Conservation (phyloP, 768 basidiomycete species). For the Agaricus subrufescens region DNA sequence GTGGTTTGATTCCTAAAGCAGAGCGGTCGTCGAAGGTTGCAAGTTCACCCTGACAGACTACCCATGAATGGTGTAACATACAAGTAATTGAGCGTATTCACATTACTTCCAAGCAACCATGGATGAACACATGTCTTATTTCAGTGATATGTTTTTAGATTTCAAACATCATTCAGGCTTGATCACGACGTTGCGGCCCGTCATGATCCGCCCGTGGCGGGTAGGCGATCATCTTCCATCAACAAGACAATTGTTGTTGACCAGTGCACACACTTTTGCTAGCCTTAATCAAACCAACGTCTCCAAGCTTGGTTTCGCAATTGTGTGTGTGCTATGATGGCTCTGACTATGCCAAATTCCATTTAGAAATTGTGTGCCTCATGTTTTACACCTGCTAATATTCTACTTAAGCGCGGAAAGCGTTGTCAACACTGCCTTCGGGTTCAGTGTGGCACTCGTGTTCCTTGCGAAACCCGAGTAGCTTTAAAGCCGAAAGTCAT, state of each 20-base stretch:
- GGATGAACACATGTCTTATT: too few species aligned
- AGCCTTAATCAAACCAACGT: too few species aligned
- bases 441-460: neutral
- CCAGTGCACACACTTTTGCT: too few species aligned
- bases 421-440: slow-evolving; percentile 6
- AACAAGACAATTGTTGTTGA: too few species aligned
- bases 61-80: too few species aligned
- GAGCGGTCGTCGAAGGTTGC: too few species aligned
- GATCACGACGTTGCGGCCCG: slow-evolving; percentile 2
- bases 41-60: too few species aligned
- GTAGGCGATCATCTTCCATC: neutral
- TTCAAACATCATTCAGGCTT: neutral
- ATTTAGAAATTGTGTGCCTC: slow-evolving; percentile 4
- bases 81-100: too few species aligned
- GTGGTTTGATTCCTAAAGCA: too few species aligned
- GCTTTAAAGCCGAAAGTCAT: neutral
- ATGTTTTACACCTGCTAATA: slow-evolving; percentile 9
- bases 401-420: neutral
- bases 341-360: neutral
- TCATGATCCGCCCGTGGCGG: neutral
- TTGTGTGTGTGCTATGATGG: neutral
- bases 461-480: slow-evolving; percentile 1
- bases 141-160: too few species aligned
- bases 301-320: too few species aligned
- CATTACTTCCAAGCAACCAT: too few species aligned